phyloP scores from a whole-genome alignment of 176 grass and related monocot species.

The Lolium perenne region DNA sequence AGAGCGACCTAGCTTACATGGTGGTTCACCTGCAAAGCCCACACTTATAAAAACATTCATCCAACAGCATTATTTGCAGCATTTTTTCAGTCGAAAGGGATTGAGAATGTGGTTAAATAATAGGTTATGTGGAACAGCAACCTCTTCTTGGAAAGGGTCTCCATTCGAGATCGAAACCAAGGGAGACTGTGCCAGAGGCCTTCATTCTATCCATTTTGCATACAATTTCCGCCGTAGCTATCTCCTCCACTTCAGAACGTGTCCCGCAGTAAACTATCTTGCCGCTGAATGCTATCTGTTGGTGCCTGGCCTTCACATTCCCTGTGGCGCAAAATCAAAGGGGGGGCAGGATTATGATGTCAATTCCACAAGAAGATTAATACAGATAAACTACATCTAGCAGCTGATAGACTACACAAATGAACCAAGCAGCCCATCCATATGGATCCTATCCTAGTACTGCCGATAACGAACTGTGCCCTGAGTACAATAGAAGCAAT shows the following conservation, averaged over 20 bases:
- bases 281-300: slow-evolving; percentile 63
- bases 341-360: background rate
- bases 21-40: slow-evolving; percentile 61
- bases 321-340: slow-evolving; percentile 36
- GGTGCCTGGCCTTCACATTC: slow-evolving; percentile 47
- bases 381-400: background rate
- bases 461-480: background rate
- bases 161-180: slow-evolving; percentile 96
- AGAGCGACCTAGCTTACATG: slow-evolving; percentile 71
- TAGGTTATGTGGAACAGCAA: slow-evolving; percentile 41
- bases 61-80: no score
- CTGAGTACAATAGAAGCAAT: background rate
- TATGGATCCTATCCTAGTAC: background rate
- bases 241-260: slow-evolving; percentile 62
- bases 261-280: slow-evolving; percentile 73
- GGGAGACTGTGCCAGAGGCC: slow-evolving; percentile 47
- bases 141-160: slow-evolving; percentile 74
- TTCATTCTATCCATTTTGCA: slow-evolving; percentile 59
- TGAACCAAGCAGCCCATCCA: background rate
- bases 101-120: background rate
- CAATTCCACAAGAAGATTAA: slow-evolving; percentile 8
- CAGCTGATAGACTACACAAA: no score
- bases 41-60: no score
- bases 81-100: no score
- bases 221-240: slow-evolving; percentile 59